phyloP scores from a whole-genome alignment of 2,329 filamentous ascomycete species.

The Penicillium sp. region DNA sequence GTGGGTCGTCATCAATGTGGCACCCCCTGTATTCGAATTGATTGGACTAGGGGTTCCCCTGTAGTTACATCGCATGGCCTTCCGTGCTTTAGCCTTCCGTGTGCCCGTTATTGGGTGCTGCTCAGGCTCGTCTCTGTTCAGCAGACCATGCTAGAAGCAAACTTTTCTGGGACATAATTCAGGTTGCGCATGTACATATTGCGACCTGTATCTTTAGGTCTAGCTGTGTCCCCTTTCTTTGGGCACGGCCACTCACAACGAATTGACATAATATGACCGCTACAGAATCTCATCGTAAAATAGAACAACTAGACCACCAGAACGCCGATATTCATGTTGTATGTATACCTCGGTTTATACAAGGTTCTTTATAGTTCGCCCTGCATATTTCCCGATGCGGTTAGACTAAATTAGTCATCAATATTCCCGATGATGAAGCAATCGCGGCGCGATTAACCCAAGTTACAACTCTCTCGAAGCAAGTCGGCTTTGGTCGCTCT shows the following conservation, averaged over 20 bases:
- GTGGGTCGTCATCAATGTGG: conserved; percentile 75
- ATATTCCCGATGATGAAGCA: background rate
- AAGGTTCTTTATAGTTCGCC: background rate
- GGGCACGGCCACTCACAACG: background rate
- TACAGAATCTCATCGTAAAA: background rate
- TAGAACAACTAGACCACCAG: background rate
- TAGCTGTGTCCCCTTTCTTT: background rate
- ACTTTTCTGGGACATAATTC: conserved; percentile 6
- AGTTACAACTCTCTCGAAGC: background rate
- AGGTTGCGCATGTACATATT: conserved; percentile 22
- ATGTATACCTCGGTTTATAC: background rate
- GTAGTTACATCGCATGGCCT: conserved; percentile 5
- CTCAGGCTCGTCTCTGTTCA: conserved; percentile 10
- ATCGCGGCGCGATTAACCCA: background rate
- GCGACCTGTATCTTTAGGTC: conserved; percentile 12
- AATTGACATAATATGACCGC: background rate
- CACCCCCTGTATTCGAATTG: conserved; percentile 68
- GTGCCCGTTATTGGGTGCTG: background rate
- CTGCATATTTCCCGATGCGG: background rate
- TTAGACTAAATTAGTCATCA: background rate
- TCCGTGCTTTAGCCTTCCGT: background rate
- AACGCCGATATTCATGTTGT: background rate
- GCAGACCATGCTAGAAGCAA: conserved; percentile 15
- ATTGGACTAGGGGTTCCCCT: conserved; percentile 25
- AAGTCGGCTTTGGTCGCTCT: background rate